phyloP scores from a whole-genome alignment of 2,329 filamentous ascomycete species.

The Colletotrichum sp. region DNA sequence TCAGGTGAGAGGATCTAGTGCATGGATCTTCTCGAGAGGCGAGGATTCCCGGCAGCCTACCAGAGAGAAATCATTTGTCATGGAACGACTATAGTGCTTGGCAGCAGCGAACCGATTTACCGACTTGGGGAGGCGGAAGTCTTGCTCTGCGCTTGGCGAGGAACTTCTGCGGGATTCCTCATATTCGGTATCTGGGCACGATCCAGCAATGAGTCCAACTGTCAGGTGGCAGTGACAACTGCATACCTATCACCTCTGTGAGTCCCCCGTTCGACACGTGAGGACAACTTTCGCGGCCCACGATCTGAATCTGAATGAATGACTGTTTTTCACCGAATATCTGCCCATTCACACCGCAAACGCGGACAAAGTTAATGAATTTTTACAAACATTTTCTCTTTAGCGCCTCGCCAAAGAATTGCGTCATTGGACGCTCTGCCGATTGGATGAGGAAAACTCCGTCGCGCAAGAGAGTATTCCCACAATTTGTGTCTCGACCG shows the following conservation, averaged over 20 bases:
- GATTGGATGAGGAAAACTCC: background rate
- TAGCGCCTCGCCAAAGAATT: background rate
- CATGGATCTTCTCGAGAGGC: background rate
- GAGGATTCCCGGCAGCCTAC: background rate
- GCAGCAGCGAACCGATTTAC: background rate
- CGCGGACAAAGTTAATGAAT: background rate
- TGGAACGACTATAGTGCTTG: background rate
- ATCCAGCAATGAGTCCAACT: background rate
- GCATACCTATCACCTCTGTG: background rate
- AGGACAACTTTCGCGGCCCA: background rate
- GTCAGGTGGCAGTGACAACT: background rate
- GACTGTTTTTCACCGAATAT: background rate
- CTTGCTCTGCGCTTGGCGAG: background rate
- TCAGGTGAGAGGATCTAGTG: background rate
- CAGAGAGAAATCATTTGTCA: background rate
- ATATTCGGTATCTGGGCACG: background rate
- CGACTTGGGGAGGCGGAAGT: background rate
- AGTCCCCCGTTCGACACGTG: background rate
- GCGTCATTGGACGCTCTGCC: background rate
- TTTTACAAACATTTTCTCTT: background rate
- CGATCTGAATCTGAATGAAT: background rate
- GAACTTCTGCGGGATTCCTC: slow-evolving; percentile 6
- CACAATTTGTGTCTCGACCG: background rate
- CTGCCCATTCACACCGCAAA: background rate
- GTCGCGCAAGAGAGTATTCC: background rate